Conservation (phyloP, 2,329 filamentous ascomycete species). For the Peltaster fructicola region DNA sequence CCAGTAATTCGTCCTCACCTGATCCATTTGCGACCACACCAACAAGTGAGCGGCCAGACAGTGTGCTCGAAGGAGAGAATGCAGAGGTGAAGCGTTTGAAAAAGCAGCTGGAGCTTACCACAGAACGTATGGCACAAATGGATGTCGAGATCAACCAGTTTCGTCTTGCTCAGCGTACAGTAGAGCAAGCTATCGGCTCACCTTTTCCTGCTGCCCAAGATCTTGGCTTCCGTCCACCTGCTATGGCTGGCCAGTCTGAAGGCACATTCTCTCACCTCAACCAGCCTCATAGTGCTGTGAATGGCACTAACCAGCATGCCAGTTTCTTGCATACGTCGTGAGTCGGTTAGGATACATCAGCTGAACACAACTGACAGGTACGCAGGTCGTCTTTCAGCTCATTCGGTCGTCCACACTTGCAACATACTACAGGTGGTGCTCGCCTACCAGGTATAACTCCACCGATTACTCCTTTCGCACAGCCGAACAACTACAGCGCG, state of each 20-base stretch:
- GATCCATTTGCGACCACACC: slow-evolving; percentile 13
- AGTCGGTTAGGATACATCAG: too few species aligned
- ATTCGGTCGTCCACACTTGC: slow-evolving; percentile 1
- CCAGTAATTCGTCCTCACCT: slow-evolving; percentile 18
- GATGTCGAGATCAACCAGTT: slow-evolving; percentile 53
- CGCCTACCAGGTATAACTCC: slow-evolving; percentile 11
- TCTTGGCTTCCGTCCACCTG: slow-evolving; percentile 14
- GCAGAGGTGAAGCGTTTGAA: slow-evolving; percentile 52
- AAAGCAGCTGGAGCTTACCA: slow-evolving; percentile 52
- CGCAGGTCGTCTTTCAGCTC: slow-evolving; percentile 2
- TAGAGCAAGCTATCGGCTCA: slow-evolving; percentile 29
- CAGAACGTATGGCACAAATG: slow-evolving; percentile 52
- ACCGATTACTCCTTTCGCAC: slow-evolving; percentile 12
- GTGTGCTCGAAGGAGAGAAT: slow-evolving; percentile 13
- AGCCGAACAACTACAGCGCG: slow-evolving; percentile 5
- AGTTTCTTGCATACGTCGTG: too few species aligned
- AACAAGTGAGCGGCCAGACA: slow-evolving; percentile 14
- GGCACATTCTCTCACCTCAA: too few species aligned
- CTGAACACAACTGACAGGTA: too few species aligned
- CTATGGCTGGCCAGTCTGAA: slow-evolving; percentile 11
- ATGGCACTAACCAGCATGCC: too few species aligned
- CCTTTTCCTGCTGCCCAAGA: slow-evolving; percentile 15
- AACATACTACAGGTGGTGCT: slow-evolving; percentile 1
- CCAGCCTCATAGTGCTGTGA: too few species aligned
- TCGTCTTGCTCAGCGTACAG: slow-evolving; percentile 41